Conservation (phyloP, 495 filamentous ascomycete genomes). For the Trichocladium antarcticum region DNA sequence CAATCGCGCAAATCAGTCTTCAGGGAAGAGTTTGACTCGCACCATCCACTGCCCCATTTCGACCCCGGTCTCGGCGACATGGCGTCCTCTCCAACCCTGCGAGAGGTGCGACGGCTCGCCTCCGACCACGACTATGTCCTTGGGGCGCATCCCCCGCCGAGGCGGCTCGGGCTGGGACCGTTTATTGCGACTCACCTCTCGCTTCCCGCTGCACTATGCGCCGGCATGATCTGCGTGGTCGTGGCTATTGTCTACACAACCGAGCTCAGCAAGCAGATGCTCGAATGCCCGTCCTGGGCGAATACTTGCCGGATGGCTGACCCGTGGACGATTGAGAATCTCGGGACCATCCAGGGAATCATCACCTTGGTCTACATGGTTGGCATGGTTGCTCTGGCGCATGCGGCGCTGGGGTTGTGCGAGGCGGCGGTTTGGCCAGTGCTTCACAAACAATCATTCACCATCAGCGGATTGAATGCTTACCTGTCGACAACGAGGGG, state of each 20-base stretch:
- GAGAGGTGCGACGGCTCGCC: conserved; percentile 21
- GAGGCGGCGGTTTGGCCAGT: conserved; percentile 23
- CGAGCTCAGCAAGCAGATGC: conserved; percentile 13
- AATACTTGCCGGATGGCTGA: conserved; percentile 11
- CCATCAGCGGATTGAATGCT: conserved; percentile 18
- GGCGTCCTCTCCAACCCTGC: conserved; percentile 15
- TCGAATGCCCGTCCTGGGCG: conserved; percentile 23
- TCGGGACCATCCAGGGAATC: conserved; percentile 22
- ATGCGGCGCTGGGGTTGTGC: conserved; percentile 13
- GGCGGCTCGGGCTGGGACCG: conserved; percentile 18
- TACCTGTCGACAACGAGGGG: conserved; percentile 19
- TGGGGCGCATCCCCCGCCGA: conserved; percentile 9
- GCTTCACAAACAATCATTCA: conserved; percentile 17
- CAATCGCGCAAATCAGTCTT: conserved; percentile 22
- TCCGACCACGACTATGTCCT: conserved; percentile 24
- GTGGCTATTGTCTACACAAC: conserved; percentile 21
- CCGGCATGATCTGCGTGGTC: conserved; percentile 15
- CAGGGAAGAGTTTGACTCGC: conserved; percentile 20
- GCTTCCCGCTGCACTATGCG: conserved; percentile 13
- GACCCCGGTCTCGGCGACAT: conserved; percentile 8
- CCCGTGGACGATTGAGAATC: conserved; percentile 19
- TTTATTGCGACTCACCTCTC: conserved; percentile 22
- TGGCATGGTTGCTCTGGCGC: conserved; percentile 17
- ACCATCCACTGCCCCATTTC: conserved; percentile 2
- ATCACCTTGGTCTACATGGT: conserved; percentile 22